Evolutionary conservation across 345 rosid genomes (phyloP).

Genomic region (Camelina hispida): DNA sequence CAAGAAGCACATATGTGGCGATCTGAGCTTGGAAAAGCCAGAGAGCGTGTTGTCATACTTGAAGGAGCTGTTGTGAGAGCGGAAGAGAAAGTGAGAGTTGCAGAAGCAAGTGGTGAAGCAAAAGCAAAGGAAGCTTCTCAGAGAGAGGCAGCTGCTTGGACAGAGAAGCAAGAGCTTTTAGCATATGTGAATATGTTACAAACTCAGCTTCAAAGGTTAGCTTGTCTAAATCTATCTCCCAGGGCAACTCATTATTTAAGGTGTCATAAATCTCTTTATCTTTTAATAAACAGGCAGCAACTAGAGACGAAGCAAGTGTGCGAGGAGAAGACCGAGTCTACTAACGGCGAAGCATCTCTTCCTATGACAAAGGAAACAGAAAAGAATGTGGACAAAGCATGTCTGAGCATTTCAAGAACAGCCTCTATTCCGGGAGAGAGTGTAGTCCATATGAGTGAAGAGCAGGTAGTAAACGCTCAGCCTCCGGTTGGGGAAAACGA

Average conservation of each 20-base stretch:
- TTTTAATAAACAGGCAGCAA: conserved; percentile 63
- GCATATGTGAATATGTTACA: conserved; percentile 80
- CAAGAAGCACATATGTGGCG: conserved; percentile 98
- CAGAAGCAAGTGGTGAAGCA: conserved; percentile 78
- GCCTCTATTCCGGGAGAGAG: conserved; percentile 43
- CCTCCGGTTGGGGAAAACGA: conserved; percentile 68
- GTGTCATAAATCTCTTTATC: conserved; percentile 3
- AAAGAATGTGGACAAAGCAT: conserved; percentile 86
- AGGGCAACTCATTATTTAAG: background rate
- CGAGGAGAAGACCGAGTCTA: conserved; percentile 71
- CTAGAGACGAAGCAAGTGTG: conserved; percentile 77
- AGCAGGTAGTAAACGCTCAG: conserved; percentile 53
- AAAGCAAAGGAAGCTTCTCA: conserved; percentile 78
- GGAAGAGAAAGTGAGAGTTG: conserved; percentile 88
- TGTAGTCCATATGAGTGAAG: conserved; percentile 61
- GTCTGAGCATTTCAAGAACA: conserved; percentile 71
- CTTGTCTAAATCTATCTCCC: conserved; percentile 7
- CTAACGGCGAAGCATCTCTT: conserved; percentile 50
- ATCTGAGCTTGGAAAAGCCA: conserved; percentile 93
- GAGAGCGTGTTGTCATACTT: conserved; percentile 84
- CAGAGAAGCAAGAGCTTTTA: conserved; percentile 91
- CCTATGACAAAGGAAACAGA: conserved; percentile 78
- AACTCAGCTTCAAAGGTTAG: conserved; percentile 90
- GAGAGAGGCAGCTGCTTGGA: conserved; percentile 70
- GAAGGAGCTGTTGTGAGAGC: conserved; percentile 94